Conservation (phyloP, 306 rosid species). For the Phaseolus lunatus region DNA sequence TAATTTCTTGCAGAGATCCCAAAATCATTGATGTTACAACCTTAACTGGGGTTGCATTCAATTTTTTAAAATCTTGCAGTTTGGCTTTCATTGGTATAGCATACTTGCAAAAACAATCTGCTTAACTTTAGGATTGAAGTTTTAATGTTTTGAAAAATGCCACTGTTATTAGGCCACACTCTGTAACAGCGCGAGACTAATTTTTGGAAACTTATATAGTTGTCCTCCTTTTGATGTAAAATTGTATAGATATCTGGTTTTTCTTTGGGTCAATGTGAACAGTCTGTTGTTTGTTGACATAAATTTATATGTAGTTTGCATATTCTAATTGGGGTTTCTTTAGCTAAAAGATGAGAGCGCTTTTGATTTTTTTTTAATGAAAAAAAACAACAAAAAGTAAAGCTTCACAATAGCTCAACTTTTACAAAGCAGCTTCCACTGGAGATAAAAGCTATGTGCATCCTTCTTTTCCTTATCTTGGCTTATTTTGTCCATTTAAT, state of each 20-base stretch:
- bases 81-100: constrained; percentile 14
- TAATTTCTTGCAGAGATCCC: too few relatives aligned
- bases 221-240: constrained; percentile 7
- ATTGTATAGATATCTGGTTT: constrained; percentile 23
- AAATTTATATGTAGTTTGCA: background rate
- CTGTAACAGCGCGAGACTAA: constrained; percentile 12
- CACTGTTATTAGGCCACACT: background rate
- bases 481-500: constrained; percentile 45
- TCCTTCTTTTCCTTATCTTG: constrained; percentile 22
- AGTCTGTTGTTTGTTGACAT: constrained; percentile 15
- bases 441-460: constrained; percentile 20
- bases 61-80: background rate
- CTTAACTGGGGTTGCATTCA: background rate
- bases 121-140: constrained; percentile 2
- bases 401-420: constrained; percentile 25
- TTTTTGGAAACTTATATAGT: background rate
- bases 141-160: constrained; percentile 26
- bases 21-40: background rate
- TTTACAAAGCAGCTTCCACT: constrained; percentile 18
- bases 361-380: background rate
- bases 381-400: constrained; percentile 14
- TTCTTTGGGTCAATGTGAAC: constrained; percentile 6
- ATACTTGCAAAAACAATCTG: constrained; percentile 7
- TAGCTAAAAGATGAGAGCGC: constrained; percentile 2
- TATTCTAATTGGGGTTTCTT: constrained; percentile 22